A percentile compares a stretch with the other conserved stretches of the same genome.
Conservation (phyloP, 2,329 filamentous ascomycete species). For the Conoideocrella luteorostrata region DNA sequence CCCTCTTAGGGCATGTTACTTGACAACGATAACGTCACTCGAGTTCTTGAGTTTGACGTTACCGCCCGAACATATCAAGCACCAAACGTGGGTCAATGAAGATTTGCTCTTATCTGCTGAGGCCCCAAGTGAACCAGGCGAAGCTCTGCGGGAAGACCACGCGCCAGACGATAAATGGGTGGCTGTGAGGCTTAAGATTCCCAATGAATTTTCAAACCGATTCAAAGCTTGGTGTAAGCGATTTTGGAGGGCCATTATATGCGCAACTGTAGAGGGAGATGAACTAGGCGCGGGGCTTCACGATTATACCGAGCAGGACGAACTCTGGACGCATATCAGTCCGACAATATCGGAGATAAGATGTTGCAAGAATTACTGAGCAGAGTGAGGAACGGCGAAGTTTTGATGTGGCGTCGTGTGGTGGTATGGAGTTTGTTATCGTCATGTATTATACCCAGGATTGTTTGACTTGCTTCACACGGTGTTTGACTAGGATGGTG, state of each 20-base stretch:
- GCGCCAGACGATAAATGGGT: slow-evolving; percentile 53
- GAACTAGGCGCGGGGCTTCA: slow-evolving; percentile 12
- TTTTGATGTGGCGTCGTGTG: no score
- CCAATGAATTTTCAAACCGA: slow-evolving; percentile 49
- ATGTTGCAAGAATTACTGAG: background rate
- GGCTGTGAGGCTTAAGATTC: slow-evolving; percentile 49
- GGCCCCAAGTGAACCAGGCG: slow-evolving; percentile 30
- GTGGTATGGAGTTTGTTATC: background rate
- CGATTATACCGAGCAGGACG: slow-evolving; percentile 15
- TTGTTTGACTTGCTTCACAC: no score
- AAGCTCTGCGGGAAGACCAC: slow-evolving; percentile 42
- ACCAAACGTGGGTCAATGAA: slow-evolving; percentile 48
- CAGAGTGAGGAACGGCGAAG: no score
- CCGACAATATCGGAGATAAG: slow-evolving; percentile 10
- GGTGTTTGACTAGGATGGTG: no score
- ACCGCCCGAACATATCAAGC: slow-evolving; percentile 38
- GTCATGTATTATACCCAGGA: background rate
- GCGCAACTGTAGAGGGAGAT: slow-evolving; percentile 3
- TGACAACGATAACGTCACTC: slow-evolving; percentile 56
- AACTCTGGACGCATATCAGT: slow-evolving; percentile 18
- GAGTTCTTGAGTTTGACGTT: slow-evolving; percentile 54
- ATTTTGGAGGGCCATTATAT: slow-evolving; percentile 18
- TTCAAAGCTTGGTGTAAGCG: slow-evolving; percentile 37
- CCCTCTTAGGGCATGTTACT: slow-evolving; percentile 53
- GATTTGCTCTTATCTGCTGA: slow-evolving; percentile 38